These are phyloP conservation scores for Fusarium irregulare DNA, from an alignment of 2,329 filamentous ascomycete genomes.

Conservation along the genomic window DNA sequence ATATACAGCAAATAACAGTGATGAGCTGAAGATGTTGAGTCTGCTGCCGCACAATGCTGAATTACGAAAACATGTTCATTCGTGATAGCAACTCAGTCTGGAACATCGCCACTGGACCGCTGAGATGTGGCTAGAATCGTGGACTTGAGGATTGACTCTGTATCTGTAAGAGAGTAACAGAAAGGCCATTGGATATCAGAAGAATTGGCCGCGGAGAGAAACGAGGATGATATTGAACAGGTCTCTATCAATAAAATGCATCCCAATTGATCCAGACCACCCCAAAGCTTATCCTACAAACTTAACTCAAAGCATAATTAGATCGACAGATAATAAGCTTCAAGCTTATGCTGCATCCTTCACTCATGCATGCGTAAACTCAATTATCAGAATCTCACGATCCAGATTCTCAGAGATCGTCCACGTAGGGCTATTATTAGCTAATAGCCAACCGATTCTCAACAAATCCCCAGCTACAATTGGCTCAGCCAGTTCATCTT, in stretches of 20 bases:
- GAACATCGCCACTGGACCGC: not conserved
- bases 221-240: not conserved
- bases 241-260: not conserved
- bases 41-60: not conserved
- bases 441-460: not conserved
- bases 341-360: not conserved
- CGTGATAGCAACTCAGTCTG: not conserved
- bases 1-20: not conserved
- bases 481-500: not conserved
- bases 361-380: not conserved
- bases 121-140: no score
- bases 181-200: not conserved
- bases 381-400: not conserved
- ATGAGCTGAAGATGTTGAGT: not conserved
- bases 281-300: not conserved
- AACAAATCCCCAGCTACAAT: not conserved
- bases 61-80: not conserved
- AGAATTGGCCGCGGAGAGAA: not conserved
- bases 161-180: not conserved
- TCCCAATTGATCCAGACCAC: not conserved
- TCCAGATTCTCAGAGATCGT: not conserved
- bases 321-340: not conserved
- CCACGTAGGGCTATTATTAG: not conserved
- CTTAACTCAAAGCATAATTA: not conserved
- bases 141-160: not conserved